These are phyloP conservation scores for Fusarium praegraminearum DNA, from an alignment of 2,329 filamentous ascomycete genomes.

Conservation along the genomic window DNA sequence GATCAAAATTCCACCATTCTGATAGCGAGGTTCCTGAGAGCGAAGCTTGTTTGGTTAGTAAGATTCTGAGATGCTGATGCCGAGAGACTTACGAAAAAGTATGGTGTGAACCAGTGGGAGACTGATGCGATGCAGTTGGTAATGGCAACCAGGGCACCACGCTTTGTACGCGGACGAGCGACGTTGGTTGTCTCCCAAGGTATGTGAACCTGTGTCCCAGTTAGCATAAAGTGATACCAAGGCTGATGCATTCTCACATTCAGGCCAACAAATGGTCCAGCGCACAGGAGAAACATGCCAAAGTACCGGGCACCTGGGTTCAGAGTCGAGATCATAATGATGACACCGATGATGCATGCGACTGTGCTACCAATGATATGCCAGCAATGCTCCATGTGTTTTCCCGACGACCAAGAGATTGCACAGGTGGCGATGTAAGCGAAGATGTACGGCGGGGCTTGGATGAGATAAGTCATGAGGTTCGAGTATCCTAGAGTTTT, in stretches of 20 bases:
- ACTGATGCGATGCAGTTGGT: slow-evolving; percentile 5
- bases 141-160: not conserved
- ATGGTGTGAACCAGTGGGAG: slow-evolving; percentile 1
- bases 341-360: not conserved
- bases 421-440: not conserved
- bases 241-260: not conserved
- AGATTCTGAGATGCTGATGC: accelerated
- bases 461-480: slow-evolving; percentile 5
- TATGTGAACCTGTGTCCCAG: not conserved
- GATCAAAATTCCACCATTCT: slow-evolving; percentile 4
- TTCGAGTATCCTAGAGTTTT: not conserved
- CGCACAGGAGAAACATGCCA: slow-evolving; percentile 1
- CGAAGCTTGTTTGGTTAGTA: not conserved
- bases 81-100: not conserved
- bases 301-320: slow-evolving; percentile 1
- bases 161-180: slow-evolving; percentile 1
- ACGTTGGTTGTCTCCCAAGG: slow-evolving; percentile 7
- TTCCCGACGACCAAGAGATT: slow-evolving; percentile 1
- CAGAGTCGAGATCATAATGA: not conserved
- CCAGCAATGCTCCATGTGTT: not conserved
- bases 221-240: not conserved
- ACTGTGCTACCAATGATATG: not conserved
- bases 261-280: not conserved
- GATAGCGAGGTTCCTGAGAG: not conserved
- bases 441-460: not conserved